phyloP scores from a whole-genome alignment of 495 filamentous ascomycete species.

The Astrocystis sublimbata region DNA sequence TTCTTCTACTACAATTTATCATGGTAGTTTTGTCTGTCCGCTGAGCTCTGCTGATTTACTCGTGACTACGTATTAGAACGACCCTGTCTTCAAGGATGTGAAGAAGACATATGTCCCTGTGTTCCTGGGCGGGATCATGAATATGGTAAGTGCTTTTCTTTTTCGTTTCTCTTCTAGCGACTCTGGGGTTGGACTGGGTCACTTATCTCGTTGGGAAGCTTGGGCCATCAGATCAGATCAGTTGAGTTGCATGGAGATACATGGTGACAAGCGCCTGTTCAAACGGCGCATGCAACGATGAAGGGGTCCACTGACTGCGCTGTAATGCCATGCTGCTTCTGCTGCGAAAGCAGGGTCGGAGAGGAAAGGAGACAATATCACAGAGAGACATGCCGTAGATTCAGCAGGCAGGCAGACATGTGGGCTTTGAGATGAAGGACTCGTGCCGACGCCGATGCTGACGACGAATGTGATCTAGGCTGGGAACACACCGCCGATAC shows the following conservation, averaged over 20 bases:
- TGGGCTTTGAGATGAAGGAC: neutral
- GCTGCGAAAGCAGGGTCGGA: too few relatives aligned
- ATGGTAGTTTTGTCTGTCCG: neutral
- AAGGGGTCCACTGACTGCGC: too few relatives aligned
- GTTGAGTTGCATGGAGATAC: too few relatives aligned
- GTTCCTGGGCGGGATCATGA: conserved; percentile 70
- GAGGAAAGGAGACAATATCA: too few relatives aligned
- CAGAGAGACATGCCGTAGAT: too few relatives aligned
- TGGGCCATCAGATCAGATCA: too few relatives aligned
- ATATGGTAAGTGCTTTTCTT: conserved; percentile 47
- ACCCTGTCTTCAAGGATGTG: conserved; percentile 59
- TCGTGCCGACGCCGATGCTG: neutral
- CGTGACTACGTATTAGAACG: too few relatives aligned
- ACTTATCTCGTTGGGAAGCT: too few relatives aligned
- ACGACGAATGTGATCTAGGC: conserved; percentile 31
- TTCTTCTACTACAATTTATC: neutral
- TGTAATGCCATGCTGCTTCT: too few relatives aligned
- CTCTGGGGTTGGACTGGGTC: neutral
- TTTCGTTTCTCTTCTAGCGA: neutral
- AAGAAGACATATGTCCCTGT: conserved; percentile 67
- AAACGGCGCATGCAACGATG: too few relatives aligned
- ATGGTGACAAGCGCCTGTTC: too few relatives aligned
- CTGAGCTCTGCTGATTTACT: neutral
- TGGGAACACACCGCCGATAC: conserved; percentile 62
- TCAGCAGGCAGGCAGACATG: too few relatives aligned